Conservation (phyloP, 345 rosid species). For the Eucalyptus curtisii region DNA sequence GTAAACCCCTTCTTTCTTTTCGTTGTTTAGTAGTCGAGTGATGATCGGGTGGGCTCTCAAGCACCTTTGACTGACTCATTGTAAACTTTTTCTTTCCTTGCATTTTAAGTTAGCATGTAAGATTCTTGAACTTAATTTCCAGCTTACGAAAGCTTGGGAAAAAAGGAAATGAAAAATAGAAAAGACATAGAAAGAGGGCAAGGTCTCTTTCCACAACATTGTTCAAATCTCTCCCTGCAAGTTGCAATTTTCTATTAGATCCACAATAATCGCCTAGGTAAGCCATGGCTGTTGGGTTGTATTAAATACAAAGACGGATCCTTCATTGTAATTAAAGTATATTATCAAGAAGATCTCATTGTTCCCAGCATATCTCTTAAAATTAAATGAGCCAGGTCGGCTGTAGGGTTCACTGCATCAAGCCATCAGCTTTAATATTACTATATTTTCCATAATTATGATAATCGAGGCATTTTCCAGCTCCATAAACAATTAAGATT, state of each 20-base stretch:
- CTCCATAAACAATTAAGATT: not conserved
- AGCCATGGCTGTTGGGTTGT: not conserved
- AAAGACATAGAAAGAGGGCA: not conserved
- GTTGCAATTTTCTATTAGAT: not conserved
- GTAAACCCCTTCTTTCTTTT: not conserved
- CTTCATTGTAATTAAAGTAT: not conserved
- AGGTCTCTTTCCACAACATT: not conserved
- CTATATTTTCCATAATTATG: not conserved
- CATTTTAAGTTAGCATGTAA: not conserved
- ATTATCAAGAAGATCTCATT: not conserved
- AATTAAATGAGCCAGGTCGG: not conserved
- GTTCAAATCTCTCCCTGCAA: not conserved
- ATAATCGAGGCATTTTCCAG: not conserved
- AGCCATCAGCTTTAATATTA: not conserved
- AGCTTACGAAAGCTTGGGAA: not conserved
- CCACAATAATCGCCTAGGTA: not conserved
- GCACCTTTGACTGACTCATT: not conserved
- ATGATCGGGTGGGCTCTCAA: not conserved
- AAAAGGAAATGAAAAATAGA: not conserved
- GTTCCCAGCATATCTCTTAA: not conserved
- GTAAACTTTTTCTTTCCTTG: not conserved
- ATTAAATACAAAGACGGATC: not conserved
- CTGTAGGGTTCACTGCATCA: not conserved
- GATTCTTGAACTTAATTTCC: not conserved
- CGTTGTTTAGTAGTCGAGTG: not conserved